Evolutionary conservation across 2,329 filamentous ascomycete species (phyloP).

Genomic region (Fusarium compactum): DNA sequence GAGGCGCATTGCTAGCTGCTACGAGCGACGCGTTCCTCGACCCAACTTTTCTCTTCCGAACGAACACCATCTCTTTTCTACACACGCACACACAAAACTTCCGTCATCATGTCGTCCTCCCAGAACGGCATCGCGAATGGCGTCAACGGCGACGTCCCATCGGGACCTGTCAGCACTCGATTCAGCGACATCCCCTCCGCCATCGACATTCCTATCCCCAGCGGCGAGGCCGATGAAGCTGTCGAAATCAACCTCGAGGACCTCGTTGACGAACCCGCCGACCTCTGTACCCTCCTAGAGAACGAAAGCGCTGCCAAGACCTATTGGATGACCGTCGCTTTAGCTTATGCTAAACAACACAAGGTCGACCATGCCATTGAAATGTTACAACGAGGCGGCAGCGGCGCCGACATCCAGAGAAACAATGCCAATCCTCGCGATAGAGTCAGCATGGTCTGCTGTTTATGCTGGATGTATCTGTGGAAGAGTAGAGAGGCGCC

Average conservation of each 20-base stretch:
- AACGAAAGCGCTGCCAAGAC: conserved; percentile 91
- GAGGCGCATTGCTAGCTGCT: conserved; percentile 50
- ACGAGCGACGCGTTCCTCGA: conserved; percentile 49
- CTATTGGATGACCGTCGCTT: conserved; percentile 97
- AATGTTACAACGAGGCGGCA: conserved; percentile 78
- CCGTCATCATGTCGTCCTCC: conserved; percentile 54
- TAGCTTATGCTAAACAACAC: conserved; percentile 95
- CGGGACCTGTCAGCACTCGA: conserved; percentile 63
- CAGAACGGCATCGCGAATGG: conserved; percentile 61
- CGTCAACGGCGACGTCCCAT: conserved; percentile 54
- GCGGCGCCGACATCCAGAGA: conserved; percentile 75
- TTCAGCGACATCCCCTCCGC: conserved; percentile 74
- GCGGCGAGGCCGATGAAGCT: conserved; percentile 74
- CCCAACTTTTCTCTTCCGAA: conserved; percentile 30
- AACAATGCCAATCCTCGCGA: conserved; percentile 81
- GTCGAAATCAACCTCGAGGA: conserved; percentile 96
- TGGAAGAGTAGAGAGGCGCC: conserved; percentile 87
- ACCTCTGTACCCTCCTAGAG: conserved; percentile 94
- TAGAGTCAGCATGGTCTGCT: conserved; percentile 85
- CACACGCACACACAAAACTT: conserved; percentile 4
- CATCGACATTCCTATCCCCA: conserved; percentile 75
- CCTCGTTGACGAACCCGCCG: conserved; percentile 91
- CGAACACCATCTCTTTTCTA: conserved; percentile 19
- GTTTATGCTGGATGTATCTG: conserved; percentile 90
- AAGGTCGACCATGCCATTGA: conserved; percentile 88